Evolutionary conservation across 2,329 filamentous ascomycete species (phyloP), one percentile per base, ranked within the genome.

Genomic region (Fusarium sp.): DNA sequence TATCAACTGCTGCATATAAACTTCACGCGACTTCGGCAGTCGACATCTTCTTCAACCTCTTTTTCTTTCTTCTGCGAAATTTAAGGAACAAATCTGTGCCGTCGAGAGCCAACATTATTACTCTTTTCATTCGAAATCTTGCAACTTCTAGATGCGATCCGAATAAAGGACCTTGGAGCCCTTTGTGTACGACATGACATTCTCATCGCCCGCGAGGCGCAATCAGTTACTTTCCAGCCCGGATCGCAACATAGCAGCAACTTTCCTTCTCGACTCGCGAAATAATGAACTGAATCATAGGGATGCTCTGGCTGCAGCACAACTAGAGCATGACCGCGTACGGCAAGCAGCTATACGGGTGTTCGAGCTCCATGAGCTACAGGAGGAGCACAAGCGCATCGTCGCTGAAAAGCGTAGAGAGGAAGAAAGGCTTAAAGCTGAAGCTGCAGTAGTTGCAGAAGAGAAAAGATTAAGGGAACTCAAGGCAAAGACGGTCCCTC

Each of bases 321-420:
- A 89, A 54, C 85, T 86, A 20, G 88, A 92, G 77, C 93, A 95
- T 79, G 88, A 92, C 41, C 86, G 88, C 33, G 87, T 95, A 16
- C 86, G 87, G 33, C 82, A 86, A 60, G 81, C 82, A 35, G 88
- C 88, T 13, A 79, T 88, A 39, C 82, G 83, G 22, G 85, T 85
- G 12, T 86, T 83, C 61, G 81, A 86, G 65, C 79, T 87, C 44
- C 83, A 89, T 65, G 82, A 86, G 65, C 75, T 86, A 22, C 79
- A 85, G 57, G 81, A 86, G 70, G 82, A 87, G 70, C 81, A 85
- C 66, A 78, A 81, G 39, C 80, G 82, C 18, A 83, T 88, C 50
- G 60, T 82, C 31, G 82, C 84, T 47, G 81, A 84, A 59, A 85
- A 88, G 75, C 81, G 82, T 44, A 82, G 81, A 54, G 85, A 88